Base-by-base conservation (phyloP, 441 rosid species). In the Mallotus repandus region DNA sequence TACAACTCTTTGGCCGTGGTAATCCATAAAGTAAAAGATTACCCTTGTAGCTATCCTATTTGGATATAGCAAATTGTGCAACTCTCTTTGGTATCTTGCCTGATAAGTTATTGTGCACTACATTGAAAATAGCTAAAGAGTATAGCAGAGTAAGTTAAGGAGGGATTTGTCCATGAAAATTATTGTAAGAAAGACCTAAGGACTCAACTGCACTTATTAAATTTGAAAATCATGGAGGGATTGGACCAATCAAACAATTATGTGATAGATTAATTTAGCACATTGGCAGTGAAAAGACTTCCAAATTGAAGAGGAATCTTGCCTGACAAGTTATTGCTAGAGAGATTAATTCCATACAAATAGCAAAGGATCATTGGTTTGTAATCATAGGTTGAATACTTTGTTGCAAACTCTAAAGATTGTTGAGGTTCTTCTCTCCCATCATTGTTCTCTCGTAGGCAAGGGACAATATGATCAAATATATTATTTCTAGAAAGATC, bases 31-130 rank as follows among this genome's bases (percentile, higher is more conserved):
- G 56, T 2, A 53, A 53, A 53, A 19, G 56, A 15, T 53, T 53
- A 6, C n/a, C 56, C 35, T 66, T 53, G 0, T 75, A 80, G 45
- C 81, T 56, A 9, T 6, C n/a, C 5, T 14, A 2, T 53, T 53
- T 19, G 15, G 4, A 53, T 16, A 19, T 53, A 14, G n/a, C 56
- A 15, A 53, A 53, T 16, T 53, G 56, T 16, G 7, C 19, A 53
- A 15, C n/a, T 2, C 56, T 16, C 4, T 53, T 19, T 4, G n/a
- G 56, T 14, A 19, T 53, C 16, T 14, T 53, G n/a, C 56, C 56
- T 14, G 56, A 53, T 53, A 53, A 53, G 19, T 53, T 53, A 7
- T 53, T 53, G 18, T 53, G 19, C 6, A 21, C 57, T 16, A 53
- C 21, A 16, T 2, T 53, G 57, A 53, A 53, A 15, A 53, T 21